These are phyloP conservation scores for Epichloe bromicola DNA, from an alignment of 2,329 filamentous ascomycete genomes.

Conservation along the genomic window DNA sequence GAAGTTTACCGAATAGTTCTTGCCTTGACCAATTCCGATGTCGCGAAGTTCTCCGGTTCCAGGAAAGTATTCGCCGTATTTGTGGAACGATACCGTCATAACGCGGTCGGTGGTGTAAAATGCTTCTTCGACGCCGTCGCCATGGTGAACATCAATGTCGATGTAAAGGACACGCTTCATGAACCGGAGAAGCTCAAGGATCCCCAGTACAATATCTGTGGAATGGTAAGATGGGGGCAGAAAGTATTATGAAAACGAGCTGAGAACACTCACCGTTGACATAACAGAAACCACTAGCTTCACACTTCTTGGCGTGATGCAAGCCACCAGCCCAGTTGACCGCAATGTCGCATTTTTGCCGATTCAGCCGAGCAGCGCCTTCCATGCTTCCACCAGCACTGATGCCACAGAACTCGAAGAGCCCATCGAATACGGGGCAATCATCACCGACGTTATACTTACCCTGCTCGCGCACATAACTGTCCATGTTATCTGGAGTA, in stretches of 20 bases:
- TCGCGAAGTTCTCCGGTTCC: constrained; percentile 80
- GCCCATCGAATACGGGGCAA: constrained; percentile 91
- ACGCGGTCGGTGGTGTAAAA: constrained; percentile 89
- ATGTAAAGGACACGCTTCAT: constrained; percentile 96
- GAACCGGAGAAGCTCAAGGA: constrained; percentile 79
- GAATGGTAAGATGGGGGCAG: constrained; percentile 4
- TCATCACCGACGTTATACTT: constrained; percentile 95
- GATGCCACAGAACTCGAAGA: constrained; percentile 94
- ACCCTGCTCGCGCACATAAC: constrained; percentile 76
- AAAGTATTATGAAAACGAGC: neutral
- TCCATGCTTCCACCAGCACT: constrained; percentile 92
- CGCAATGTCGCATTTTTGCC: constrained; percentile 87
- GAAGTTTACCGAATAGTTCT: constrained; percentile 84
- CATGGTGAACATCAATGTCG: constrained; percentile 90
- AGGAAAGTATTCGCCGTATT: constrained; percentile 93
- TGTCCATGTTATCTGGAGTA: constrained; percentile 97
- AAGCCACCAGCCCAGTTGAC: constrained; percentile 97
- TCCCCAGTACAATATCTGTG: constrained; percentile 85
- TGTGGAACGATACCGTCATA: constrained; percentile 89
- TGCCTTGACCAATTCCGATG: constrained; percentile 76
- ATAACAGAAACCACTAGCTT: constrained; percentile 96
- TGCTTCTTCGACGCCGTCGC: constrained; percentile 84
- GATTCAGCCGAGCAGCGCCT: constrained; percentile 78
- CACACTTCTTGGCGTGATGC: constrained; percentile 93
- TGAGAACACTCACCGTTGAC: constrained; percentile 60